Evolutionary conservation across 768 basidiomycete species (phyloP), one percentile per base, ranked within the genome.

Genomic region (Boletus rex-veris): DNA sequence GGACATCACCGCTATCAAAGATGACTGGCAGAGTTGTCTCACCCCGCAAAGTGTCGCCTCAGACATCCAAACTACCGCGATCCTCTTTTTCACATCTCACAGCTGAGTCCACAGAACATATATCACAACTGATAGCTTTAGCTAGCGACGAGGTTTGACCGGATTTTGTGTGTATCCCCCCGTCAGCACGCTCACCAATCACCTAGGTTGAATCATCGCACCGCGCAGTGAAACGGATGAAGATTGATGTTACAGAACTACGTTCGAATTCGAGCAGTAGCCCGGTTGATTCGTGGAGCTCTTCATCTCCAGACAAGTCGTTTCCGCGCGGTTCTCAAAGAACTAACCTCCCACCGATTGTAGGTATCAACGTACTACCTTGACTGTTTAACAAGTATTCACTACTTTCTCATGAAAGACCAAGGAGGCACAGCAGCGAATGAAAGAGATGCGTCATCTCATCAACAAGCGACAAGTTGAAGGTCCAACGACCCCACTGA

Each of bases 401-500:
- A 59, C 46, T 31, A 16, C 28, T 35, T 49, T 43, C 31, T 28
- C 24, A 10, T 41, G 48, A 91, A 60, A 92, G 90, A 87, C 81
- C 12, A 84, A 72, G 63, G 90, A 84, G 50, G 89, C 90, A 35
- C 84, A 84, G 59, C 84, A 85, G 35, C 83, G 91, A 21, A 78
- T 91, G 76, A 83, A 90, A 61, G 91, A 93, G 67, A 90, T 93
- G 90, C 80, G 84, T 38, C 81, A 80, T 58, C 74, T 90, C 52
- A 90, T 93, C 53, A 72, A 75, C 36, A 80, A 75, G 56, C 75
- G 90, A 58, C 76, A 81, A 61, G 75, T 71, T 16, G 85, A 85
- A 35, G 69, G 47, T 28, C 57, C 65, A 16, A 48, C 69, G 7
- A 75, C 80, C 9, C 78, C 80, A 53, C 77, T 78, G 24, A 71